Evolutionary conservation across 352 stramenopile species (phyloP).

Genomic region (Phytophthora multivora): DNA sequence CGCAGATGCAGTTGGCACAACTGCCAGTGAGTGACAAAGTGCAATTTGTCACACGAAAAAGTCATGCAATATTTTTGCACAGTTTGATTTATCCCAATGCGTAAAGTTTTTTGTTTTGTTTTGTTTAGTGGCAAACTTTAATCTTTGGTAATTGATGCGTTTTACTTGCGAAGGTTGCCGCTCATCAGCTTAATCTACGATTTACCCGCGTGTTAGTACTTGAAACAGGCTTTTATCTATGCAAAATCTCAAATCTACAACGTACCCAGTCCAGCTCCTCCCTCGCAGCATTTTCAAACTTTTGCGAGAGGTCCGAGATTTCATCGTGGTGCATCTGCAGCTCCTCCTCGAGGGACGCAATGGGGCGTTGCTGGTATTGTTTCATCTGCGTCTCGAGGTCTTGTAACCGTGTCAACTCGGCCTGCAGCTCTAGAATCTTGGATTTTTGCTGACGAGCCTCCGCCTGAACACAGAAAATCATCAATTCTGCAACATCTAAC

Average conservation of each 20-base stretch:
- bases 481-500: not conserved
- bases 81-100: too few relatives aligned
- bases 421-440: constrained; percentile 22
- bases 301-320: constrained; percentile 8
- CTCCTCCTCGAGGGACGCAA: constrained; percentile 30
- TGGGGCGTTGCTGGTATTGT: constrained; percentile 24
- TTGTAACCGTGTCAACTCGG: constrained; percentile 22
- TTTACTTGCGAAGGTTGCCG: constrained; percentile 7
- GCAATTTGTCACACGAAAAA: too few relatives aligned
- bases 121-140: too few relatives aligned
- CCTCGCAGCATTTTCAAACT: constrained; percentile 19
- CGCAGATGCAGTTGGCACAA: too few relatives aligned
- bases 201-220: not conserved
- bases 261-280: constrained; percentile 31
- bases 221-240: too few relatives aligned
- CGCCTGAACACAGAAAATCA: constrained; percentile 6
- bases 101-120: too few relatives aligned
- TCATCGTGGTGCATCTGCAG: constrained; percentile 24
- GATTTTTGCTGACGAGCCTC: constrained; percentile 24
- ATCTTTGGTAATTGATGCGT: too few relatives aligned
- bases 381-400: constrained; percentile 18
- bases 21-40: too few relatives aligned
- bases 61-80: too few relatives aligned
- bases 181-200: constrained; percentile 21
- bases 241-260: not conserved